Conservation (phyloP, 2,329 filamentous ascomycete genomes). For the Xenosphaeropsis pyriputrescens region DNA sequence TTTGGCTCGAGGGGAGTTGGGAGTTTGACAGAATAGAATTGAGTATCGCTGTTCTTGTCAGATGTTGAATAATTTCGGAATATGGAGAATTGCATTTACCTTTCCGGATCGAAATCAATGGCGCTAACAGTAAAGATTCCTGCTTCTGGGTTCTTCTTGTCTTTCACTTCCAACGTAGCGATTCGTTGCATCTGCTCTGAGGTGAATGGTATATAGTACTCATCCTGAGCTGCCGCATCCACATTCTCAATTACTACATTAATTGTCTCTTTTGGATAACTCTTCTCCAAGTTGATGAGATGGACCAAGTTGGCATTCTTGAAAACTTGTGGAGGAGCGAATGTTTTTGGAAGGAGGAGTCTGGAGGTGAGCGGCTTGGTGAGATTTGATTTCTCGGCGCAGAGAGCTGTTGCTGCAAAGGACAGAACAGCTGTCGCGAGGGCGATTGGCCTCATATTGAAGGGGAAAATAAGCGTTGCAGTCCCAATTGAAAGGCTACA, state of each 20-base stretch:
- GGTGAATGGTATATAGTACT: conserved; percentile 87
- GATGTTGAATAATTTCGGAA: background rate
- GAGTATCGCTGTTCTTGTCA: conserved; percentile 36
- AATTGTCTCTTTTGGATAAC: conserved; percentile 76
- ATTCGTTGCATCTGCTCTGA: conserved; percentile 59
- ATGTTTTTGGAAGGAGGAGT: conserved; percentile 45
- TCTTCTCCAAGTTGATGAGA: conserved; percentile 84
- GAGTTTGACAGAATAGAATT: conserved; percentile 77
- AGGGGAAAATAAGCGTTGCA: background rate
- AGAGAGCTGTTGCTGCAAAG: conserved; percentile 22
- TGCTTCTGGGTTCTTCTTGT: conserved; percentile 66
- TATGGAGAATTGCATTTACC: conserved; percentile 20
- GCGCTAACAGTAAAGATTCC: conserved; percentile 55
- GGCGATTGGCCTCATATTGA: conserved; percentile 20
- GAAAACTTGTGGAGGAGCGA: conserved; percentile 81
- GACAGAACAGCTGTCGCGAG: conserved; percentile 43
- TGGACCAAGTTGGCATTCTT: conserved; percentile 88
- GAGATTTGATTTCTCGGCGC: conserved; percentile 13
- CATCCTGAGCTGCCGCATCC: conserved; percentile 61
- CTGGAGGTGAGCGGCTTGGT: conserved; percentile 33
- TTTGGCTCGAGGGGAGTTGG: conserved; percentile 62
- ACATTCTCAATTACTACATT: conserved; percentile 92
- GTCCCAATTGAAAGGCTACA: too few relatives aligned
- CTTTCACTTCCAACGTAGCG: conserved; percentile 80
- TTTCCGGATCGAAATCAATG: conserved; percentile 49